These are phyloP conservation scores for Picea abies DNA, from an alignment of 83 land plant species.

Conservation along the genomic window DNA sequence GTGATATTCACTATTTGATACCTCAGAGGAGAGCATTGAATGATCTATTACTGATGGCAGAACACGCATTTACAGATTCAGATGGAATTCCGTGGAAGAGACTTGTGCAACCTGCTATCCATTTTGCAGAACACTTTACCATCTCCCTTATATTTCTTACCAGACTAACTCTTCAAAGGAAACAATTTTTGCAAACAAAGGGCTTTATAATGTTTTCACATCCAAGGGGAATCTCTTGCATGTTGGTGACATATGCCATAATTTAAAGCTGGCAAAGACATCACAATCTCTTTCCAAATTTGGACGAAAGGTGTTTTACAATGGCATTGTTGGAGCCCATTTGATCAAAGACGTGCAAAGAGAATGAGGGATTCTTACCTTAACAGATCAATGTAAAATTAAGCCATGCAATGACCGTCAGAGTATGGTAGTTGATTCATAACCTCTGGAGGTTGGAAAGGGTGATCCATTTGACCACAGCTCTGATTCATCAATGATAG, in stretches of 20 bases:
- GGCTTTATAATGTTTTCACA: slow-evolving; percentile 45
- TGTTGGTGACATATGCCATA: slow-evolving; percentile 50
- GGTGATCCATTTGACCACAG: neutral
- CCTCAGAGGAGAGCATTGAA: slow-evolving; percentile 48
- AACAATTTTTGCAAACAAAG: slow-evolving; percentile 55
- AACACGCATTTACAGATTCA: slow-evolving; percentile 66
- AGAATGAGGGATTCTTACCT: slow-evolving; percentile 34
- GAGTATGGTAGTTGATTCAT: too few species aligned
- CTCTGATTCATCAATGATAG: neutral
- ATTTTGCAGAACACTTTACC: slow-evolving; percentile 60
- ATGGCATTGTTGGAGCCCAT: slow-evolving; percentile 59
- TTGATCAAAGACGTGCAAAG: slow-evolving; percentile 25
- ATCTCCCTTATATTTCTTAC: slow-evolving; percentile 16
- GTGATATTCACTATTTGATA: neutral
- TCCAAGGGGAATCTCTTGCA: slow-evolving; percentile 58
- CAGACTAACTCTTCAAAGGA: slow-evolving; percentile 24
- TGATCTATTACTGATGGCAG: slow-evolving; percentile 76
- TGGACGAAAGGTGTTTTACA: slow-evolving; percentile 63
- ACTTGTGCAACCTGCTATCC: slow-evolving; percentile 63
- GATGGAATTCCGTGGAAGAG: slow-evolving; percentile 60
- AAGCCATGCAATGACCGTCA: too few species aligned
- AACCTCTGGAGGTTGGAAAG: neutral
- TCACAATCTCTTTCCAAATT: slow-evolving; percentile 37
- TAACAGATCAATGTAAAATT: neutral
- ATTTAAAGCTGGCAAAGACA: slow-evolving; percentile 53